Conservation (phyloP, 257 asterid genomes). For the Thymus mandschuricus region DNA sequence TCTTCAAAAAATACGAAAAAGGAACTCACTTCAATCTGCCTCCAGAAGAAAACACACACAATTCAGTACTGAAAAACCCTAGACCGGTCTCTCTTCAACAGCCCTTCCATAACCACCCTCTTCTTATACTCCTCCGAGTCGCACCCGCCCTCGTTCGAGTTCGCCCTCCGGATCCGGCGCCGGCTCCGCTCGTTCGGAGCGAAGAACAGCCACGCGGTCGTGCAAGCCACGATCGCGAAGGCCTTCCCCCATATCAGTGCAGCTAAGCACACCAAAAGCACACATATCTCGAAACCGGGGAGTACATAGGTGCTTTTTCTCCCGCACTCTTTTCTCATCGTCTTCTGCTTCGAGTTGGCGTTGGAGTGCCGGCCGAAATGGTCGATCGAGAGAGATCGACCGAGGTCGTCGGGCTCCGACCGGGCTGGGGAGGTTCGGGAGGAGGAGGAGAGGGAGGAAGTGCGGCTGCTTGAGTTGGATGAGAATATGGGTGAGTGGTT, state of each 20-base stretch:
- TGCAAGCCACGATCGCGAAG: constrained; percentile 59
- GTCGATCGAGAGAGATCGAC: constrained; percentile 24
- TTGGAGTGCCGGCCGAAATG: constrained; percentile 20
- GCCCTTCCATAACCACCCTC: constrained; percentile 44
- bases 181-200: constrained; percentile 24
- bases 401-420: constrained; percentile 24
- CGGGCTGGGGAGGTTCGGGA: constrained; percentile 40
- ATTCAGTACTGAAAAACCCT: constrained; percentile 13
- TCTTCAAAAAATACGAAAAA: background rate
- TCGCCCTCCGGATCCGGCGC: background rate
- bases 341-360: background rate
- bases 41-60: too few relatives aligned
- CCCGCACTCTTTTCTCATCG: background rate
- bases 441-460: constrained; percentile 26
- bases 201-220: constrained; percentile 52
- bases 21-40: too few relatives aligned
- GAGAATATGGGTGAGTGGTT: constrained; percentile 41
- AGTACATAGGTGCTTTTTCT: constrained; percentile 1
- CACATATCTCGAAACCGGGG: constrained; percentile 37
- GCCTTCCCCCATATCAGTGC: constrained; percentile 59
- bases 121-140: constrained; percentile 45
- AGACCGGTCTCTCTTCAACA: constrained; percentile 41
- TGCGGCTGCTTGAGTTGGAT: constrained; percentile 14
- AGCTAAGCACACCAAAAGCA: constrained; percentile 47
- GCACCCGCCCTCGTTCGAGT: constrained; percentile 10